Evolutionary conservation across 148 eudicot genomes (phyloP), one percentile per base, ranked within the genome.

Genomic region (Persicaria maculosa): DNA sequence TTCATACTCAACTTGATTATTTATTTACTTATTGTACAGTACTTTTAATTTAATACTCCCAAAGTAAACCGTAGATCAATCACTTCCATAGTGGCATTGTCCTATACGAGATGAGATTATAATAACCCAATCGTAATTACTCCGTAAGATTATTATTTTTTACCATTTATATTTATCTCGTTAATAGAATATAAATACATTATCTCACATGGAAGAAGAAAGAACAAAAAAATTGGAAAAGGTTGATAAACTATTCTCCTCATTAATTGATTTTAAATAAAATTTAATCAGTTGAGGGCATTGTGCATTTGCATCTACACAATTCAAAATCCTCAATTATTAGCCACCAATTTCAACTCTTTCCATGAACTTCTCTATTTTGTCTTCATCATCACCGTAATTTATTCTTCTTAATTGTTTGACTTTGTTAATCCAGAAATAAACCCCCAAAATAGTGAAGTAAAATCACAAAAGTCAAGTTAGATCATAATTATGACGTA

Each of bases 351-450:
- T 31, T 31, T 31, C 40, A 65, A 65, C 19, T 43, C 70, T n/a
- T 65, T 40, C 70, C 68, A 62, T 25, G 44, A 62, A 62, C 44
- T 59, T 2, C 65, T 62, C 68, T 62, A 15, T 65, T 65, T 65
- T 65, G 70, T 65, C 70, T 65, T 65, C 4, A 40, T 40, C 46
- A 40, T 61, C 68, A 12, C 47, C 15, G 12, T 43, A 15, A 36
- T 65, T 14, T 0, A 45, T 36, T 65, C 70, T 62, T 48, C 52
- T 48, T 48, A 9, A 9, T 48, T 8, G 52, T 8, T 8, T 8
- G 12, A 6, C 12, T 48, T 48, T 48, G 12, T 48, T 8, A 48
- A 48, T 48, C 7, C 11, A 48, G 9, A 55, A 55, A 17, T 55
- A 55, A 55, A 2, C 61, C 61, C 22, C 4, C 17, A 17, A 55